Evolutionary conservation across 441 rosid genomes (phyloP), one percentile per base, ranked within the genome.

Genomic region (Brassica balearica): DNA sequence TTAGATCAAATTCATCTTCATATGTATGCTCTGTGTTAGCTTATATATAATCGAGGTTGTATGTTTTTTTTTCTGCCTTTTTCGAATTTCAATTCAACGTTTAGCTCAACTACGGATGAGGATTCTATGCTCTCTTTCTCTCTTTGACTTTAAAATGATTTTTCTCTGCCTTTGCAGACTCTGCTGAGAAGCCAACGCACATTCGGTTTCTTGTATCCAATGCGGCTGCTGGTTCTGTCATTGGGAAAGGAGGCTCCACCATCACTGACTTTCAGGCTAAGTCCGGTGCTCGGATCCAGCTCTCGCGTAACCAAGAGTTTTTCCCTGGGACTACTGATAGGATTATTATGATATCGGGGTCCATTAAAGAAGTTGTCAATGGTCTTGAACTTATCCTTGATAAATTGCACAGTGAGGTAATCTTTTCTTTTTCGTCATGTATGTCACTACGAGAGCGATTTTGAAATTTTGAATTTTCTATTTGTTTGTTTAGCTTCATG

Each of bases 161-260:
- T 38, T 43, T 46, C 14, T 46, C 53, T 46, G 17, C 17, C 51
- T 11, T 11, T 48, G n/a, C 64, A 92, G 99, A 94, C 69, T 77
- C 88, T 77, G 67, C 73, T 15, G 99, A 96, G 89, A 96, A 88
- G 88, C 81, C 97, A 6, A 89, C 97, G 9, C 89, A 91, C 73
- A 62, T 89, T 72, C 88, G 96, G 85, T 94, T 96, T 82, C 97
- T 96, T 70, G 97, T 96, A 56, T 96, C 99, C 73, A 96, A 96
- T 88, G 91, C 98, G 19, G 93, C 97, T 2, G 99, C 99, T 77
- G 99, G 99, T 74, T 94, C 99, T 15, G 94, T 96, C 72, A 96
- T 96, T 80, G 98, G 99, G 82, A 96, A 92, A 85, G 97, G 97
- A 74, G 99, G 98, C 77, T 92, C 96, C n/a, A 96, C 97, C 63